Evolutionary conservation across 106 monocot genomes (phyloP).

Genomic region (Platanthera zijinensis): DNA sequence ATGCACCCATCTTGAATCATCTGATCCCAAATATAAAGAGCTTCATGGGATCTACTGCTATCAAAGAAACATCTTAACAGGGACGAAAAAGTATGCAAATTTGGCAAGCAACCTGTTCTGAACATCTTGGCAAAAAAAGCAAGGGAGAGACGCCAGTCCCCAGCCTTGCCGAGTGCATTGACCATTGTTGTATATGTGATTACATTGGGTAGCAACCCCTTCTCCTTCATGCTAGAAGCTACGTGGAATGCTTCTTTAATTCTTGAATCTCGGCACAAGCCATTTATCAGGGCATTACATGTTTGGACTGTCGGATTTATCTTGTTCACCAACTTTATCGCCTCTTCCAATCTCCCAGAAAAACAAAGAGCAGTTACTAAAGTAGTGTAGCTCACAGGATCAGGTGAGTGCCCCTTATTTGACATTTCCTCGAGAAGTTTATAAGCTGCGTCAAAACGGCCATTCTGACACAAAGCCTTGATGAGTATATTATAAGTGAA

Average conservation of each 20-base stretch:
- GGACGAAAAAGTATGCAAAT: slow-evolving; percentile 47
- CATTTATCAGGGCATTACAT: slow-evolving; percentile 74
- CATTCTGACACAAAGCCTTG: slow-evolving; percentile 69
- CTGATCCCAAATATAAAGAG: slow-evolving; percentile 44
- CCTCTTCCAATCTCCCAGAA: slow-evolving; percentile 42
- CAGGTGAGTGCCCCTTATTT: slow-evolving; percentile 49
- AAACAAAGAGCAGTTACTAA: slow-evolving; percentile 50
- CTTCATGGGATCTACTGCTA: slow-evolving; percentile 41
- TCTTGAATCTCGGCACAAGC: slow-evolving; percentile 36
- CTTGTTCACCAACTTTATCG: slow-evolving; percentile 34
- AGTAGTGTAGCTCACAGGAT: slow-evolving; percentile 69
- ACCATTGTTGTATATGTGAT: slow-evolving; percentile 76
- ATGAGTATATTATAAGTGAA: slow-evolving; percentile 82
- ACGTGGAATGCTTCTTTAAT: slow-evolving; percentile 39
- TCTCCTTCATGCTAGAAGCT: slow-evolving; percentile 42
- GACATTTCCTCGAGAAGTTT: slow-evolving; percentile 70
- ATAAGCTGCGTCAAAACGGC: slow-evolving; percentile 48
- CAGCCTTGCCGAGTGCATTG: slow-evolving; percentile 41
- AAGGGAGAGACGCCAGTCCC: slow-evolving; percentile 38
- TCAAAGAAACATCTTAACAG: slow-evolving; percentile 60
- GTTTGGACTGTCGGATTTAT: slow-evolving; percentile 16
- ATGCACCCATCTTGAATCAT: slow-evolving; percentile 43
- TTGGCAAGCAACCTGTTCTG: slow-evolving; percentile 47
- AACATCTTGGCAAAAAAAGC: slow-evolving; percentile 59
- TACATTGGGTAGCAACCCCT: slow-evolving; percentile 52